Conservation (phyloP, 75 land plant species). For the Cryptomeria japonica region DNA sequence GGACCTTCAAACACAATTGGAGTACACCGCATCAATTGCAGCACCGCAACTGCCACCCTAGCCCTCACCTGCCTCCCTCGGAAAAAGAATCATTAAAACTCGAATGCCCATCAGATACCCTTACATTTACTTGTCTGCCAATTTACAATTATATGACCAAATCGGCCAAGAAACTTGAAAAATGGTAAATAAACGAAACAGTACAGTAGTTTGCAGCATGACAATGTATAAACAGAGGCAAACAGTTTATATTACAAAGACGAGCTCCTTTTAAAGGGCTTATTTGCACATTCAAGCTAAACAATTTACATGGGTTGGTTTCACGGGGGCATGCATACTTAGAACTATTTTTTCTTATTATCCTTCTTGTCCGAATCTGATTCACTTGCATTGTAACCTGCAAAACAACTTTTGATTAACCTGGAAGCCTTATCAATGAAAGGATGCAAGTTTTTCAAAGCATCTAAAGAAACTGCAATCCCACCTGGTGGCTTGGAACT, state of each 20-base stretch:
- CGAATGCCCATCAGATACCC: not conserved
- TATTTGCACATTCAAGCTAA: not conserved
- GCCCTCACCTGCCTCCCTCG: not conserved
- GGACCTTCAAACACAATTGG: not conserved
- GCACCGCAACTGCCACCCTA: not conserved
- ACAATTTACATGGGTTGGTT: not conserved
- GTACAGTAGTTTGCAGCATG: not conserved
- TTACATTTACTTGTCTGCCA: not conserved
- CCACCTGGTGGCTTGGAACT: slow-evolving; percentile 12
- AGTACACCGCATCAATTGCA: not conserved
- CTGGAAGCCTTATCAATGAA: not conserved
- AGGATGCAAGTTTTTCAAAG: not conserved
- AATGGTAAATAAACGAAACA: not conserved
- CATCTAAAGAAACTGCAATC: not conserved
- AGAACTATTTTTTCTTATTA: not conserved
- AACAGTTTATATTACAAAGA: not conserved
- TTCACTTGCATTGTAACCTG: slow-evolving; percentile 13
- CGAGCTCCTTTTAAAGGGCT: not conserved
- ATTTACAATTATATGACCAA: not conserved
- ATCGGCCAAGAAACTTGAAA: not conserved
- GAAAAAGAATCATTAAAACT: not conserved
- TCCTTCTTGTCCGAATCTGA: slow-evolving; percentile 12
- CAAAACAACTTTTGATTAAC: slow-evolving; percentile 2
- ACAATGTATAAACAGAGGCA: not conserved
- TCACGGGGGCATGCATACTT: not conserved